These are phyloP conservation scores for Zangia roseola DNA, from an alignment of 768 basidiomycete species.

Conservation along the genomic window DNA sequence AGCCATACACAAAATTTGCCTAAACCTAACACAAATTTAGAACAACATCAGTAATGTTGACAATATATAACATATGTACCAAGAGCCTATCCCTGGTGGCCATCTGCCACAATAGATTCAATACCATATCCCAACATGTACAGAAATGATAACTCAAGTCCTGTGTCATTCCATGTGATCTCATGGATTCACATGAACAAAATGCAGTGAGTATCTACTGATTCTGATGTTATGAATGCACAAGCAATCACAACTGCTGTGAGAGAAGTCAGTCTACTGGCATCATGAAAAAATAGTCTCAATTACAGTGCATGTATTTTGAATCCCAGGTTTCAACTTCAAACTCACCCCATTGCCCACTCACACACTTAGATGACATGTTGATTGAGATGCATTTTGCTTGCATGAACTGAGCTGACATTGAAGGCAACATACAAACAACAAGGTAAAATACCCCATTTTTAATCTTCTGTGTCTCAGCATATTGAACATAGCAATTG, in stretches of 20 bases:
- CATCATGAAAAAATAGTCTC: too few species aligned
- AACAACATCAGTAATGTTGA: not conserved
- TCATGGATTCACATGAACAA: too few species aligned
- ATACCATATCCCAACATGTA: not conserved
- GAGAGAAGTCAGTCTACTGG: too few species aligned
- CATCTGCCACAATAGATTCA: constrained; percentile 5
- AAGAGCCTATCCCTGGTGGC: constrained; percentile 2
- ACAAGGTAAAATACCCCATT: not conserved
- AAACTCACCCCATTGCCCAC: constrained; percentile 1
- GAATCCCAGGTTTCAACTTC: constrained; percentile 5
- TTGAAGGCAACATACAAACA: not conserved
- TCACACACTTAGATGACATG: constrained; percentile 1
- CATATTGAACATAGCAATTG: not conserved
- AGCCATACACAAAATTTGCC: not conserved
- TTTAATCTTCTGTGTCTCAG: not conserved
- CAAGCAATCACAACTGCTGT: too few species aligned
- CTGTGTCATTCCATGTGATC: not conserved
- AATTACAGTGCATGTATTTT: too few species aligned
- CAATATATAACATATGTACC: not conserved
- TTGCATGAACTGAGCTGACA: not conserved
- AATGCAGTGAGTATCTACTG: too few species aligned
- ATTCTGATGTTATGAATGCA: too few species aligned
- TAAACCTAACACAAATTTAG: not conserved
- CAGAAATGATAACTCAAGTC: not conserved
- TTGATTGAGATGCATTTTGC: not conserved